Conservation (phyloP, 2,329 filamentous ascomycete species). For the Colletotrichum filicis region DNA sequence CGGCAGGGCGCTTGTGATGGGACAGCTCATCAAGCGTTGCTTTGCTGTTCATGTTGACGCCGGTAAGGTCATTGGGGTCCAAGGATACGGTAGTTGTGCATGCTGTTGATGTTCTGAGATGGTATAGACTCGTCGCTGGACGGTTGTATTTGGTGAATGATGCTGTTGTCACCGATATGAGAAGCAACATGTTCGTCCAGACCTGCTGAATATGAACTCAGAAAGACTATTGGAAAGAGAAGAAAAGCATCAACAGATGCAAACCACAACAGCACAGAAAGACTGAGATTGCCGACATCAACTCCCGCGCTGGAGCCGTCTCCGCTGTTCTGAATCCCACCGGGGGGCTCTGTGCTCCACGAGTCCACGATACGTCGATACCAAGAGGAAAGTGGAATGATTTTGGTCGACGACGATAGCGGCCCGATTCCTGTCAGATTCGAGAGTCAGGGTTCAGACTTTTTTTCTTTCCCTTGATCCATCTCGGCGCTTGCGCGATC, state of each 20-base stretch:
- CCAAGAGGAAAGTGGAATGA: not conserved
- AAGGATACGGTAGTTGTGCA: not conserved
- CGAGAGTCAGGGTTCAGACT: not conserved
- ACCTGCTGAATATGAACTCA: not conserved
- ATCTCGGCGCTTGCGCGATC: slow-evolving; percentile 7
- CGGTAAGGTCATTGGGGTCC: not conserved
- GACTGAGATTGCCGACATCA: slow-evolving; percentile 24
- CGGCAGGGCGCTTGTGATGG: not conserved
- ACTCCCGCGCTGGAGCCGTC: slow-evolving; percentile 27
- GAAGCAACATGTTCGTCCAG: not conserved
- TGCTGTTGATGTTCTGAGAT: not conserved
- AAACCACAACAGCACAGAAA: not conserved
- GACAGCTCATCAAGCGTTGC: not conserved
- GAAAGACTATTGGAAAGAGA: not conserved
- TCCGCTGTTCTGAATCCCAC: slow-evolving; percentile 21
- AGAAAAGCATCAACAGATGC: not conserved
- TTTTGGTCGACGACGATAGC: not conserved
- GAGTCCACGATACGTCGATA: not conserved
- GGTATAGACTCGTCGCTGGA: not conserved
- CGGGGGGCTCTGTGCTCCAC: not conserved
- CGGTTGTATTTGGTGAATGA: not conserved
- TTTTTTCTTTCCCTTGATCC: not conserved
- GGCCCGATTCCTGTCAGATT: not conserved
- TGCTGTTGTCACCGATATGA: not conserved
- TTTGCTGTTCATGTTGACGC: not conserved